Evolutionary conservation across 257 asterid genomes (phyloP), one percentile per base, ranked within the genome.

Genomic region (Solanum chmielewskii): DNA sequence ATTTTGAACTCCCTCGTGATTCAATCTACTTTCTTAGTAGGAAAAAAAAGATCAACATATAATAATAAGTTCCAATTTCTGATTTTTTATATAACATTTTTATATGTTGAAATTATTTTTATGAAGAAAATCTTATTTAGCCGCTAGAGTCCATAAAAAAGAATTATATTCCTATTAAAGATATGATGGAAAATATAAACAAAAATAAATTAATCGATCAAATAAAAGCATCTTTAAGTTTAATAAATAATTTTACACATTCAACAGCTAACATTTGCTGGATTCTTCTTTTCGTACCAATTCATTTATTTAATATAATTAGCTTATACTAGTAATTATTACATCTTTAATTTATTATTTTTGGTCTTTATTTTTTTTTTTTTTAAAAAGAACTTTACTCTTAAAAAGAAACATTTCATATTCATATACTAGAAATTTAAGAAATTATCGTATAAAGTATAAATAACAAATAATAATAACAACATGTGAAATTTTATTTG

Each of bases 111-210:
- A 14, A 14, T 14, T 27, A 6, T 66, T 68, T 69, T 7, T 7
- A 69, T 29, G 18, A 64, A 69, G 41, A 69, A 29, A 69, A 29
- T 14, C 23, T 29, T 29, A 21, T 13, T 7, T 7, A 11, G 13
- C 10, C 75, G 2, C 35, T 27, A 11, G 35, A 49, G 85, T 41
- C 86, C 90, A 89, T 88, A 86, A 85, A 90, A 92, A 91, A 87
- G 86, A 89, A 90, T 88, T 81, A 23, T 75, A 23, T 2, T 31
- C n/a, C 41, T 25, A 27, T 69, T 69, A 86, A 49, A 14, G 69
- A 86, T 68, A 47, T 33, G 85, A 86, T 86, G 45, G 37, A 64
- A 35, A 15, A 35, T 52, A 12, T 1, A 45, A 33, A 33, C 2
- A 87, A 47, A 2, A 27, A 27, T 27, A 29, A 20, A 21, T 60